phyloP scores from a whole-genome alignment of 2,329 filamentous ascomycete genomes.

The Drechslerella dactyloides region DNA sequence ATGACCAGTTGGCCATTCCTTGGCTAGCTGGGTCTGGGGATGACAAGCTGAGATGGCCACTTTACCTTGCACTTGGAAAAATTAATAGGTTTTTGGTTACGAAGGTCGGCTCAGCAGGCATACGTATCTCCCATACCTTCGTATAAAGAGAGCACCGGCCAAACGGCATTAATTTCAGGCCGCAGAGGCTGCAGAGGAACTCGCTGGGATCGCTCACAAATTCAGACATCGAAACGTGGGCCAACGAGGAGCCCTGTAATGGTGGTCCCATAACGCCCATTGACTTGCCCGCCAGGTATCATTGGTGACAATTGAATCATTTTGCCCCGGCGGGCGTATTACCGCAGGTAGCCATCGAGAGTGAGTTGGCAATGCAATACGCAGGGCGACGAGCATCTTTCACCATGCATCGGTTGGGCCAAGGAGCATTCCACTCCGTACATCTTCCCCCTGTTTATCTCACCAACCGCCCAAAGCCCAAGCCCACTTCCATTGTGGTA shows the following conservation, averaged over 20 bases:
- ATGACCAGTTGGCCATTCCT: constrained; percentile 39
- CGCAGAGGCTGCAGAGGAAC: constrained; percentile 28
- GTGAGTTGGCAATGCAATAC: constrained; percentile 49
- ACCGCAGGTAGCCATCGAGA: constrained; percentile 46
- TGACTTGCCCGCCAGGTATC: constrained; percentile 46
- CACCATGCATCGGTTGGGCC: constrained; percentile 29
- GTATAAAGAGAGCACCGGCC: constrained; percentile 18
- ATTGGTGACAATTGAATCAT: constrained; percentile 39
- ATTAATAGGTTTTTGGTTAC: neutral
- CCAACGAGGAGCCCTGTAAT: constrained; percentile 49
- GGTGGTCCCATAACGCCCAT: constrained; percentile 39
- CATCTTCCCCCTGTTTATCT: constrained; percentile 35
- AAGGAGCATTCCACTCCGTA: constrained; percentile 46
- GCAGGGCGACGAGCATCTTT: constrained; percentile 20
- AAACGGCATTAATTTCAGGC: constrained; percentile 29
- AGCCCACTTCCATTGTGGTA: constrained; percentile 18
- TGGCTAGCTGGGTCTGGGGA: constrained; percentile 13
- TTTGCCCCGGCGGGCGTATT: constrained; percentile 36
- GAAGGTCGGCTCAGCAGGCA: neutral
- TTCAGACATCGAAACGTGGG: constrained; percentile 50
- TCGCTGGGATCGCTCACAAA: constrained; percentile 23
- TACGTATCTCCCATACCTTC: too few relatives aligned
- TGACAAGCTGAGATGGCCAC: constrained; percentile 36
- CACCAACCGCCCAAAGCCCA: constrained; percentile 38
- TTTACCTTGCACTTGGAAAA: constrained; percentile 13